Conservation (phyloP, 176 grass and related monocot species). For the Hordeum vulgare region DNA sequence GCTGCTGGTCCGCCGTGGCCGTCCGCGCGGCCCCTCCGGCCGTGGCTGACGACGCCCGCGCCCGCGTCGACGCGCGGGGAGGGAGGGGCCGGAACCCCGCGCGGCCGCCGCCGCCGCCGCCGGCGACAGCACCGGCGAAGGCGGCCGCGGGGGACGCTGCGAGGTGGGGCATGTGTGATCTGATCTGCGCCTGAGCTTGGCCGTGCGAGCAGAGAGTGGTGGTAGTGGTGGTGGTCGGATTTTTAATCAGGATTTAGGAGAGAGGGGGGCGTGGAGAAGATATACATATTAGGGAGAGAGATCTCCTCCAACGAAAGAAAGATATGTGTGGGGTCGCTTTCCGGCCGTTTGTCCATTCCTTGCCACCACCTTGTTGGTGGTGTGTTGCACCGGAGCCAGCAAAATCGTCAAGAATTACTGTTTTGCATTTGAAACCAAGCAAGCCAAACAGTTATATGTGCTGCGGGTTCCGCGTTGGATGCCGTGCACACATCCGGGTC, state of each 20-base stretch:
- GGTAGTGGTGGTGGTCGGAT: background rate
- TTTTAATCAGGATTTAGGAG: background rate
- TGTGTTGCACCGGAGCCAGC: background rate
- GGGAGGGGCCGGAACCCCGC: background rate
- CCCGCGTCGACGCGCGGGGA: background rate
- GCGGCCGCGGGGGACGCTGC: background rate
- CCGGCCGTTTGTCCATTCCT: no score
- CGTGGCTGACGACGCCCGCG: no score
- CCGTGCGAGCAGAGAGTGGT: background rate
- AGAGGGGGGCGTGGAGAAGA: background rate
- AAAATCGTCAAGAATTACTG: background rate
- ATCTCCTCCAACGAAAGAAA: background rate
- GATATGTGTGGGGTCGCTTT: background rate
- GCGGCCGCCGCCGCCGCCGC: background rate
- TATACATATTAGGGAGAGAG: background rate
- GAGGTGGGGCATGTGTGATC: conserved; percentile 18
- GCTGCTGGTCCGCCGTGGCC: background rate
- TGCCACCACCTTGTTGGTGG: background rate
- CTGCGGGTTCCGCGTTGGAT: background rate
- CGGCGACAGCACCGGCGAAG: background rate
- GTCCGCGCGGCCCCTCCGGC: background rate
- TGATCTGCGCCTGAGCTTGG: background rate
- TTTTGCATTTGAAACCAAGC: background rate
- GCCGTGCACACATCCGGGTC: background rate
- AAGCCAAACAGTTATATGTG: background rate